A percentile compares a stretch with the other conserved stretches of the same genome.
phyloP scores from a whole-genome alignment of 345 rosid species.

The Camelina hispida region DNA sequence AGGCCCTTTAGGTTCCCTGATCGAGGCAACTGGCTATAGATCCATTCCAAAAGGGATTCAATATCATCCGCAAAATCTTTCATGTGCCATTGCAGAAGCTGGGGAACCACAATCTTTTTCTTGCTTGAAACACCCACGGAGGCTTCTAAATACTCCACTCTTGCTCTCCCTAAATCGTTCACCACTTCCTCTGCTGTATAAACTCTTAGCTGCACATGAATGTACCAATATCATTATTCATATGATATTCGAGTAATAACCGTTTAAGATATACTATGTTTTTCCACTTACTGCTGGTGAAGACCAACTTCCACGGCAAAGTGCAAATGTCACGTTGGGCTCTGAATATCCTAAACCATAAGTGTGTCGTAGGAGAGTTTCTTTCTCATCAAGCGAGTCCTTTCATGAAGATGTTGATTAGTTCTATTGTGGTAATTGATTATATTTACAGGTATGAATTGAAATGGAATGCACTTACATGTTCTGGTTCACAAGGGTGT shows the following conservation, averaged over 20 bases:
- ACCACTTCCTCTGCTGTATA: conserved; percentile 71
- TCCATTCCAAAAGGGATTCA: conserved; percentile 86
- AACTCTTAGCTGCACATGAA: conserved; percentile 68
- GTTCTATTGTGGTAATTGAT: background rate
- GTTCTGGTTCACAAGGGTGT: conserved; percentile 68
- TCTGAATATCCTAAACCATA: conserved; percentile 92
- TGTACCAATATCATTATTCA: background rate
- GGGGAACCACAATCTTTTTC: conserved; percentile 79
- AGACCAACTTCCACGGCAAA: conserved; percentile 92
- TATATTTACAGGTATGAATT: background rate
- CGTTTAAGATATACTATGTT: background rate
- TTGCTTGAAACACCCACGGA: conserved; percentile 78
- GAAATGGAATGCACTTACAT: conserved; percentile 52
- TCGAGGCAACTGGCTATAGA: conserved; percentile 81
- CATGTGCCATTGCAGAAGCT: conserved; percentile 91
- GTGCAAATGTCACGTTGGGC: conserved; percentile 86
- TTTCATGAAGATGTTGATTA: conserved; percentile 38
- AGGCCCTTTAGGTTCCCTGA: conserved; percentile 62
- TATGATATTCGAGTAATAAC: background rate
- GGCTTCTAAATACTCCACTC: conserved; percentile 81
- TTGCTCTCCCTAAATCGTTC: conserved; percentile 76
- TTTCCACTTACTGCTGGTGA: conserved; percentile 81
- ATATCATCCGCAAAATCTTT: conserved; percentile 83
- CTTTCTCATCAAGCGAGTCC: conserved; percentile 78
- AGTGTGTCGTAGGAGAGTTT: conserved; percentile 70